Conservation (phyloP, 805 yeast species). For the Barnettozyma sp. region DNA sequence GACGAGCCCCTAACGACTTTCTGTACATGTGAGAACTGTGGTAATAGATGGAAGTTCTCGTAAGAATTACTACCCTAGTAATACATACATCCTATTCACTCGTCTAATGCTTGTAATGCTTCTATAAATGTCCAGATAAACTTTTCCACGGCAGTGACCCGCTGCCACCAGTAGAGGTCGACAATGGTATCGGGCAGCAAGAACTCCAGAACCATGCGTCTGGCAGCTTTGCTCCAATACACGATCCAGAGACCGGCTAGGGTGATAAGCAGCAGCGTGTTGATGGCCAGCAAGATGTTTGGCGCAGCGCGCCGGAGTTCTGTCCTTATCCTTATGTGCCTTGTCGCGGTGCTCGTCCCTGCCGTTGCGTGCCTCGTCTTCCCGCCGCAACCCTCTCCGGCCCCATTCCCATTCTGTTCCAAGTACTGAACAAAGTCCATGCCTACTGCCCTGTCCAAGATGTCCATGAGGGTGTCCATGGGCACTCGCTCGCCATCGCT, state of each 20-base stretch:
- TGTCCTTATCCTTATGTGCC: too few relatives aligned
- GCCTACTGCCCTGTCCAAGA: not conserved
- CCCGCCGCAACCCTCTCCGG: too few relatives aligned
- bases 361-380: too few relatives aligned
- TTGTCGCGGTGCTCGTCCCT: too few relatives aligned
- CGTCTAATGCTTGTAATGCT: conserved; percentile 5
- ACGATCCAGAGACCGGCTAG: not conserved
- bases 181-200: conserved; percentile 11
- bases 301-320: too few relatives aligned
- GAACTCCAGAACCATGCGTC: not conserved
- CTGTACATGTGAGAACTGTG: conserved; percentile 96
- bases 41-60: conserved; percentile 96
- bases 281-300: too few relatives aligned
- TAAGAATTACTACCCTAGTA: too few relatives aligned
- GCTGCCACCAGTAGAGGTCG: conserved; percentile 22
- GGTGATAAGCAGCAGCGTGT: not conserved
- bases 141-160: conserved; percentile 10
- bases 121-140: conserved; percentile 17
- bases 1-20: conserved; percentile 98
- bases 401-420: too few relatives aligned
- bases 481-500: too few relatives aligned
- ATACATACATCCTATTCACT: too few relatives aligned
- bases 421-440: not conserved
- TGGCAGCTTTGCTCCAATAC: not conserved
- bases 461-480: not conserved